Percentiles rank a stretch among this genome's conserved stretches.
These are phyloP conservation scores for Colletotrichum sojae DNA, from an alignment of 2,329 filamentous ascomycete genomes.

Conservation along the genomic window DNA sequence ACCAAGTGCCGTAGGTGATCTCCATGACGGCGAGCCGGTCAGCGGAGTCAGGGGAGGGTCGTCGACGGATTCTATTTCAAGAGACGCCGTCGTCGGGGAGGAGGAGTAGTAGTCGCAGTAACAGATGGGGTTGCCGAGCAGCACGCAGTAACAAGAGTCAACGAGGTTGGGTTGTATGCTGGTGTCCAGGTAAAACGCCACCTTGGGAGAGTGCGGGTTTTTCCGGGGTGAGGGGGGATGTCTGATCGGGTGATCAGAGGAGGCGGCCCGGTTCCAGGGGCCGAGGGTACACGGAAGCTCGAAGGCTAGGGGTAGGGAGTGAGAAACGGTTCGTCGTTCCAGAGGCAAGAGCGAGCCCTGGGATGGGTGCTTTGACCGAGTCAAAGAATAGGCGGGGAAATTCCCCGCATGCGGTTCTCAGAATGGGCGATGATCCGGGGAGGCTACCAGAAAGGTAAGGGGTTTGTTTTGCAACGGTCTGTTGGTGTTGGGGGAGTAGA, in stretches of 20 bases:
- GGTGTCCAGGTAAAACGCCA: conserved; percentile 42
- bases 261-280: conserved; percentile 12
- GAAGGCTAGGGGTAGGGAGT: neutral
- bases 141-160: conserved; percentile 42
- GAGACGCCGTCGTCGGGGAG: conserved; percentile 14
- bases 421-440: conserved; percentile 31
- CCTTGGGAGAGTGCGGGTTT: conserved; percentile 33
- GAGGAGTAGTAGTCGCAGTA: conserved; percentile 40
- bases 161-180: conserved; percentile 39
- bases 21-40: conserved; percentile 36
- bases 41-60: conserved; percentile 26
- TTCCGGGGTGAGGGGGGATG: neutral
- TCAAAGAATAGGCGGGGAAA: conserved; percentile 43
- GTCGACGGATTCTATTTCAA: conserved; percentile 37
- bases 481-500: conserved; percentile 25
- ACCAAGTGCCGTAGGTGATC: conserved; percentile 42
- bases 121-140: conserved; percentile 38
- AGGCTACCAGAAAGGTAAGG: conserved; percentile 41
- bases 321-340: neutral
- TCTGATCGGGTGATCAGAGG: conserved; percentile 28
- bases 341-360: conserved; percentile 38
- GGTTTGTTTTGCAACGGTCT: conserved; percentile 26
- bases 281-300: neutral
- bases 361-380: conserved; percentile 42
- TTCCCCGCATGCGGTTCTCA: conserved; percentile 44